Conservation (phyloP, 495 filamentous ascomycete species). For the Aspergillus panamensis region DNA sequence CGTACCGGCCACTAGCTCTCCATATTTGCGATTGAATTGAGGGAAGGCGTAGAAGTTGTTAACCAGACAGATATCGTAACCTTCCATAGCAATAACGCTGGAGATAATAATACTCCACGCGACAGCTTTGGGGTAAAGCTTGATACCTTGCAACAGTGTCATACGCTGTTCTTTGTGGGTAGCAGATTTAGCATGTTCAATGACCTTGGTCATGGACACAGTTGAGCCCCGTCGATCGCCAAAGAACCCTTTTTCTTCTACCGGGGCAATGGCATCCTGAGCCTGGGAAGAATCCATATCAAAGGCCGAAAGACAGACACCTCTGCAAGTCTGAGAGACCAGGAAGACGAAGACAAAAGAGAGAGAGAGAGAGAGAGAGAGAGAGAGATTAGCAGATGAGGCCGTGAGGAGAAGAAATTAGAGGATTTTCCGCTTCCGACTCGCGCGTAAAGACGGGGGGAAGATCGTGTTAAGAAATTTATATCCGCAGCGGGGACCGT, state of each 20-base stretch:
- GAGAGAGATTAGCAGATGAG: not conserved
- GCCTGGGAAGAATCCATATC: slow-evolving; percentile 28
- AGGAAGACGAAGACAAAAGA: not conserved
- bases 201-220: slow-evolving; percentile 34
- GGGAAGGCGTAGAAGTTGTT: slow-evolving; percentile 49
- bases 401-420: not conserved
- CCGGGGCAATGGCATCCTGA: slow-evolving; percentile 31
- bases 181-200: slow-evolving; percentile 43
- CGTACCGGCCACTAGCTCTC: slow-evolving; percentile 37
- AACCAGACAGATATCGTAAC: slow-evolving; percentile 54
- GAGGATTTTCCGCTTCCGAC: not conserved
- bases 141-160: slow-evolving; percentile 44
- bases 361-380: no score
- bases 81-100: slow-evolving; percentile 55
- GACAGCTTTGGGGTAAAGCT: slow-evolving; percentile 55
- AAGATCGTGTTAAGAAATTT: slow-evolving; percentile 12
- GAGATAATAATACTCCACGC: slow-evolving; percentile 53
- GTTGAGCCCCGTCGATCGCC: slow-evolving; percentile 24
- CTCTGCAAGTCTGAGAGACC: not conserved
- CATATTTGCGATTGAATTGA: slow-evolving; percentile 68
- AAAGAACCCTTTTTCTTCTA: slow-evolving; percentile 18
- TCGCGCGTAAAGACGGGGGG: not conserved
- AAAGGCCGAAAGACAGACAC: slow-evolving; percentile 23
- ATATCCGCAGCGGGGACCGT: slow-evolving; percentile 15
- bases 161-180: slow-evolving; percentile 48